Evolutionary conservation across 2,329 filamentous ascomycete species (phyloP).

Genomic region (Beauveria australis): DNA sequence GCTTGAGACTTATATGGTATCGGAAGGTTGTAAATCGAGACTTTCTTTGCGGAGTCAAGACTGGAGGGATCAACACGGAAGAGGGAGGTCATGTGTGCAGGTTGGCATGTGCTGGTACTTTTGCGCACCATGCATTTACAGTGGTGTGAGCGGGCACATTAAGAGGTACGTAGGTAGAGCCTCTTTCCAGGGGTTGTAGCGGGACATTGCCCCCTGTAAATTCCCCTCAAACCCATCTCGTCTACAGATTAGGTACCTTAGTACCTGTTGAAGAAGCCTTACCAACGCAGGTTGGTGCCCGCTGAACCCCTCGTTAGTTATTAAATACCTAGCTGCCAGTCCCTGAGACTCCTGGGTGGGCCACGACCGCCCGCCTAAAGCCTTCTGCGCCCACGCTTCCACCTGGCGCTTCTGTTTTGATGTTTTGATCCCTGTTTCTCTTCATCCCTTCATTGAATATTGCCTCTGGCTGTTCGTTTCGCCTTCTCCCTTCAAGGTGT

Average conservation of each 20-base stretch:
- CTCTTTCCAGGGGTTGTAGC: neutral
- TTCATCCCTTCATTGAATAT: neutral
- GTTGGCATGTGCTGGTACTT: neutral
- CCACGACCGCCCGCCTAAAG: neutral
- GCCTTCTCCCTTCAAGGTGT: neutral
- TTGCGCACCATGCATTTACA: neutral
- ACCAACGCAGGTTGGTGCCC: too few relatives aligned
- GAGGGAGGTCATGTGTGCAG: neutral
- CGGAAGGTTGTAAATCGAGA: neutral
- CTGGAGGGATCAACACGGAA: neutral
- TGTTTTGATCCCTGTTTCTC: constrained; percentile 12
- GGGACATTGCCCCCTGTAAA: neutral
- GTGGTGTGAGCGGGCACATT: neutral
- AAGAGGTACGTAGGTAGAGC: neutral
- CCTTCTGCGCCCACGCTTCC: neutral
- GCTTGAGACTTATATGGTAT: neutral
- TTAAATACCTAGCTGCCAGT: neutral
- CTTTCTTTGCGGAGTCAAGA: neutral
- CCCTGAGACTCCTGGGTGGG: neutral
- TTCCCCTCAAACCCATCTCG: neutral
- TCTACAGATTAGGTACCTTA: neutral
- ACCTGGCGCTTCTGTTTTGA: constrained; percentile 1
- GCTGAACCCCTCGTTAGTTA: neutral
- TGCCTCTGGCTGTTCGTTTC: neutral
- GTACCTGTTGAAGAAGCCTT: too few relatives aligned